phyloP scores from a whole-genome alignment of 257 asterid species.

The Buddleja alternifolia region DNA sequence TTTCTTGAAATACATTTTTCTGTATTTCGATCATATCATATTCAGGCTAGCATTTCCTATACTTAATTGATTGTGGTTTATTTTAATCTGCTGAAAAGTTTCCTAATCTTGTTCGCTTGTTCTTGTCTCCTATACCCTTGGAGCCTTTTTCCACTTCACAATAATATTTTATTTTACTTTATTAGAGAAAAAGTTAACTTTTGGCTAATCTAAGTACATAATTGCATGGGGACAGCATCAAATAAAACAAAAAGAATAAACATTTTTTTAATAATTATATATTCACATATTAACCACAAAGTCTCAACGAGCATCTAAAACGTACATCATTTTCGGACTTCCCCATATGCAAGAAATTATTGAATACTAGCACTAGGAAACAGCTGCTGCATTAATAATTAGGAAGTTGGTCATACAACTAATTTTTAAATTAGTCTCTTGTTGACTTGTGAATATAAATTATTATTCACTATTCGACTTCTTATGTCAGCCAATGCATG shows the following conservation, averaged over 20 bases:
- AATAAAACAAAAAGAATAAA: background rate
- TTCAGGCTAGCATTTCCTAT: no score
- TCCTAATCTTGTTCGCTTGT: background rate
- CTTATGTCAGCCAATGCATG: no score
- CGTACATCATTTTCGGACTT: background rate
- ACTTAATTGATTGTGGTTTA: background rate
- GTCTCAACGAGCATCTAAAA: background rate
- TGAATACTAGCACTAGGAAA: background rate
- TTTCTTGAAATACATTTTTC: no score
- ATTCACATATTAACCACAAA: background rate
- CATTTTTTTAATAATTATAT: background rate
- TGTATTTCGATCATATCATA: no score
- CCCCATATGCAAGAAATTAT: background rate
- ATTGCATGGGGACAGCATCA: background rate
- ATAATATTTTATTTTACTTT: background rate
- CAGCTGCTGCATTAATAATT: background rate
- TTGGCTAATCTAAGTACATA: background rate
- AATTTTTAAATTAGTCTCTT: background rate
- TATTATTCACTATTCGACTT: background rate
- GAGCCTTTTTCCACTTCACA: background rate
- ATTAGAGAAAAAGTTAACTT: background rate
- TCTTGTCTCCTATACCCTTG: background rate
- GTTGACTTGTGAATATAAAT: background rate
- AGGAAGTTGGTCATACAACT: background rate
- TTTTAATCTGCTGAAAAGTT: background rate